These are phyloP conservation scores for Lentinula guzmanii DNA, from an alignment of 768 basidiomycete species.

Conservation along the genomic window DNA sequence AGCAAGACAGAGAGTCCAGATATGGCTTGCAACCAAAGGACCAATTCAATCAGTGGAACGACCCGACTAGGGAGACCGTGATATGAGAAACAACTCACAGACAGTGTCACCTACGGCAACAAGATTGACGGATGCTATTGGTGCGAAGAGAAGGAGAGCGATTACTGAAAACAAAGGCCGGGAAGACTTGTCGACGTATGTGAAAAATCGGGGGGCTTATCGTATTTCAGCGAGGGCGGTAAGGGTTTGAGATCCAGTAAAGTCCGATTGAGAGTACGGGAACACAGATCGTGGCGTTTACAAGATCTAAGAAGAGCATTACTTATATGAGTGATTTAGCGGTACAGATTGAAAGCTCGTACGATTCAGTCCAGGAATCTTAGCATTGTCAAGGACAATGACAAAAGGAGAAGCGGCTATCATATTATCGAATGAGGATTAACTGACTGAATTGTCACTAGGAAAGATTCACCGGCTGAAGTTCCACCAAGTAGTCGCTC, in stretches of 20 bases:
- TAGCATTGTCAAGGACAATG: slow-evolving; percentile 32
- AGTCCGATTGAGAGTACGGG: slow-evolving; percentile 41
- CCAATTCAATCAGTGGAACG: slow-evolving; percentile 13
- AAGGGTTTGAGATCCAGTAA: slow-evolving; percentile 38
- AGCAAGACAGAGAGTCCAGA: slow-evolving; percentile 43
- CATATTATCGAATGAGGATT: neutral
- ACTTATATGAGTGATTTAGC: too few species aligned
- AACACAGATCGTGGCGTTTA: slow-evolving; percentile 39
- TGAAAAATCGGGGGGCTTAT: slow-evolving; percentile 37
- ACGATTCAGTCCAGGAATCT: slow-evolving; percentile 36
- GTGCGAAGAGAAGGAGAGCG: slow-evolving; percentile 28
- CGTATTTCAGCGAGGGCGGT: slow-evolving; percentile 42
- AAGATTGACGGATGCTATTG: slow-evolving; percentile 35
- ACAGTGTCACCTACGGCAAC: slow-evolving; percentile 26
- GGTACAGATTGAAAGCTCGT: slow-evolving; percentile 2
- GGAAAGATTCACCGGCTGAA: slow-evolving; percentile 21
- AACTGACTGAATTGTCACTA: neutral
- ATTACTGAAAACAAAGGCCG: slow-evolving; percentile 39
- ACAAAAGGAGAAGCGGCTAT: slow-evolving; percentile 39
- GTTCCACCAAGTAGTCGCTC: slow-evolving; percentile 27
- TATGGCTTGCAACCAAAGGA: slow-evolving; percentile 37
- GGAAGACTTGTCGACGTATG: slow-evolving; percentile 40
- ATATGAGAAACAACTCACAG: slow-evolving; percentile 21
- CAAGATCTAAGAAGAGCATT: slow-evolving; percentile 18
- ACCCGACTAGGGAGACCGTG: neutral